These are phyloP conservation scores for Chaetoceros muelleri DNA, from an alignment of 108 stramenopile species.

Conservation along the genomic window DNA sequence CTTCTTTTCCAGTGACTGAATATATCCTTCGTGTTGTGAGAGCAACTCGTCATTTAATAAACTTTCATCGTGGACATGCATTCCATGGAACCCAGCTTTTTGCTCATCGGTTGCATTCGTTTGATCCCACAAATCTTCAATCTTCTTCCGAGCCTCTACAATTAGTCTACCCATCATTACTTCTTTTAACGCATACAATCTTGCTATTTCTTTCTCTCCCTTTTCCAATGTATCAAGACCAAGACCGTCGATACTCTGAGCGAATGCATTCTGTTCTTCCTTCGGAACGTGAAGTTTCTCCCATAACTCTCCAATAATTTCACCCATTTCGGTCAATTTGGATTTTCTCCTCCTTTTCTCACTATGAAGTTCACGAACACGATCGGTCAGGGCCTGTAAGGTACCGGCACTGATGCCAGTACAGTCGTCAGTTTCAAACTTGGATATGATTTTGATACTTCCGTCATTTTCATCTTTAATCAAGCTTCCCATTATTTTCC, in stretches of 20 bases:
- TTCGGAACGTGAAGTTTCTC: slow-evolving; percentile 73
- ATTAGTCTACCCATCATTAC: slow-evolving; percentile 82
- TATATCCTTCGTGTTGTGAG: slow-evolving; percentile 71
- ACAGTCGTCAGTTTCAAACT: slow-evolving; percentile 57
- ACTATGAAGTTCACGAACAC: slow-evolving; percentile 58
- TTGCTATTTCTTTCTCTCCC: slow-evolving; percentile 65
- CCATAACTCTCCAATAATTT: slow-evolving; percentile 79
- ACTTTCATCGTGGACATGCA: slow-evolving; percentile 49
- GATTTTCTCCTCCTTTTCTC: slow-evolving; percentile 63
- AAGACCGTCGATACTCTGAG: slow-evolving; percentile 74
- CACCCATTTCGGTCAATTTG: slow-evolving; percentile 77
- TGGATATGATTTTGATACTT: slow-evolving; percentile 57
- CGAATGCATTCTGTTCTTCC: slow-evolving; percentile 79
- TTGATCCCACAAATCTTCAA: slow-evolving; percentile 77
- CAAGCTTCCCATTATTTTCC: slow-evolving; percentile 43
- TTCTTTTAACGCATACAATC: slow-evolving; percentile 62
- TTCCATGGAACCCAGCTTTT: slow-evolving; percentile 47
- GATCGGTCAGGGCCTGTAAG: slow-evolving; percentile 54
- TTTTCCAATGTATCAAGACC: slow-evolving; percentile 82
- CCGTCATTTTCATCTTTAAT: slow-evolving; percentile 36
- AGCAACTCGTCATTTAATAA: slow-evolving; percentile 71
- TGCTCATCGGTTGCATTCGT: slow-evolving; percentile 52
- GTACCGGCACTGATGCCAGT: slow-evolving; percentile 70
- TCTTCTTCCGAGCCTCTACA: slow-evolving; percentile 55
- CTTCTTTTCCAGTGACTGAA: slow-evolving; percentile 35